Percentiles rank a stretch among this genome's conserved stretches.
These are phyloP conservation scores for Helianthus tuberosus DNA, from an alignment of 129 eudicot species.

Conservation along the genomic window DNA sequence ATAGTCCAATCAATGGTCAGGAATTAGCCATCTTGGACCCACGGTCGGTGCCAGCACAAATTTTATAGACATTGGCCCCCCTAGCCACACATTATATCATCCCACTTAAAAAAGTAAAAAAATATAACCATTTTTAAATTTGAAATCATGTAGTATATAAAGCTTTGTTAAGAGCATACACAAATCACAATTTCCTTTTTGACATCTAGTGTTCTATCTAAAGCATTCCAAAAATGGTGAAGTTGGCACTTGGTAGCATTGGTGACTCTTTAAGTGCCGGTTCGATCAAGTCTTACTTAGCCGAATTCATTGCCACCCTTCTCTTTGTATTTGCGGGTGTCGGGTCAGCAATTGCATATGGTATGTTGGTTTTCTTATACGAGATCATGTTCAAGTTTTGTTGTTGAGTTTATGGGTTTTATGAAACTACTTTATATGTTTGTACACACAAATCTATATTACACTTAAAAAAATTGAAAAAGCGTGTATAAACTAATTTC, in stretches of 20 bases:
- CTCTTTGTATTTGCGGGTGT: conserved; percentile 59
- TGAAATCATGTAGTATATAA: conserved; percentile 36
- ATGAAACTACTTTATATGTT: too few species aligned
- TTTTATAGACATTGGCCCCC: conserved; percentile 21
- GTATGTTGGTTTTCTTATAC: conserved; percentile 10
- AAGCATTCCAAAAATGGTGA: conserved; percentile 44
- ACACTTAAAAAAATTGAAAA: too few species aligned
- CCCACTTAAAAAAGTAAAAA: background rate
- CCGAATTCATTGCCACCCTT: conserved; percentile 61
- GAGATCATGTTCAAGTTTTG: too few species aligned
- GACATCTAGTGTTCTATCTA: background rate
- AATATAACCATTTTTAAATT: background rate
- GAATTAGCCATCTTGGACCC: conserved; percentile 29
- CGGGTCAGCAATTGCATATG: conserved; percentile 51
- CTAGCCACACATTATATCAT: background rate
- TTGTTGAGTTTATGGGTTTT: too few species aligned
- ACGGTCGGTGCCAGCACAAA: conserved; percentile 44
- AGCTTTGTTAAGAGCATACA: conserved; percentile 27
- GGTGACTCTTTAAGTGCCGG: conserved; percentile 51
- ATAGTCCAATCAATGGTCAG: conserved; percentile 29
- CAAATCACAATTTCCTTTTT: conserved; percentile 24
- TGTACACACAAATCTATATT: too few species aligned
- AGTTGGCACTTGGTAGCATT: conserved; percentile 49
- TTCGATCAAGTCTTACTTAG: conserved; percentile 46
- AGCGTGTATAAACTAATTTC: too few species aligned